Conservation (phyloP, 1,139 yeast species). For the Saccharomyces uvarum region DNA sequence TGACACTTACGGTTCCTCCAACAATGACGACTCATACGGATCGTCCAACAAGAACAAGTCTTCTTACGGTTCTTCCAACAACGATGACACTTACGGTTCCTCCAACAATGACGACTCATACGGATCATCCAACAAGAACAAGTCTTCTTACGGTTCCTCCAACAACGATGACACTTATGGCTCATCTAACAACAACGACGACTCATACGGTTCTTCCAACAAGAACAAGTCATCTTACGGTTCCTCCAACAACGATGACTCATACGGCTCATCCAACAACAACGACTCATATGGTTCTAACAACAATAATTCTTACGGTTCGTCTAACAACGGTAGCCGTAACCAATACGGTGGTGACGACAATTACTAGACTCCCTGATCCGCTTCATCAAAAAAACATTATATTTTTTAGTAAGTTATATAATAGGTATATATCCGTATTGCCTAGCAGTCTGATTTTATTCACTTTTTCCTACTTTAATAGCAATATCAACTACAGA, state of each 20-base stretch:
- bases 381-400: neutral
- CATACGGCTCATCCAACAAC: conserved; percentile 18
- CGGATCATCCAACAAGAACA: conserved; percentile 10
- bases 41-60: neutral
- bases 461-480: neutral
- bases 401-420: neutral
- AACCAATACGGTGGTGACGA: neutral
- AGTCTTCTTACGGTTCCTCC: conserved; percentile 6
- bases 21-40: neutral
- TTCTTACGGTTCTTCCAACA: neutral
- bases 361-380: neutral
- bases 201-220: conserved; percentile 13
- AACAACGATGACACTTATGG: neutral
- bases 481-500: no score
- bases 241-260: conserved; percentile 6
- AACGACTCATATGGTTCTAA: conserved; percentile 4
- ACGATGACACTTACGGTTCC: neutral
- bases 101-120: neutral
- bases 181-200: conserved; percentile 7
- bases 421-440: neutral
- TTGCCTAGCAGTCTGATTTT: neutral
- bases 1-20: neutral
- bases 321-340: neutral
- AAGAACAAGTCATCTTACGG: no score
- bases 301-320: conserved; percentile 7